Conservation (phyloP, 305 asterid genomes). For the Andrographis paniculata region DNA sequence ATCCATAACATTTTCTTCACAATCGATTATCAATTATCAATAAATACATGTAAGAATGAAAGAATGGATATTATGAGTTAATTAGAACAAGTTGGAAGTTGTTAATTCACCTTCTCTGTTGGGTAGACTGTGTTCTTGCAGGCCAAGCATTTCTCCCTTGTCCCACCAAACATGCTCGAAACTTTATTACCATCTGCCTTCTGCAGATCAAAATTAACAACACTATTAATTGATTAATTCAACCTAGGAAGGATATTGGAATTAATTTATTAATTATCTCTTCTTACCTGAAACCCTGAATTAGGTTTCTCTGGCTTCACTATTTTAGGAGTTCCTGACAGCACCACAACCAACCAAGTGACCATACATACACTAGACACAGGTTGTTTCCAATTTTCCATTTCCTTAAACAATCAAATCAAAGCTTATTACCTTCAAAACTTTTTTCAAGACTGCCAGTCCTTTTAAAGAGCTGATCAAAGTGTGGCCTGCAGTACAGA, state of each 20-base stretch:
- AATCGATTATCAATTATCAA: too few relatives aligned
- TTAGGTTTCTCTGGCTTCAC: constrained; percentile 79
- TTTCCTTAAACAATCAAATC: not conserved
- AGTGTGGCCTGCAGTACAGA: constrained; percentile 98
- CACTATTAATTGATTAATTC: too few relatives aligned
- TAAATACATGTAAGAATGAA: too few relatives aligned
- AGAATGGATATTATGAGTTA: too few relatives aligned
- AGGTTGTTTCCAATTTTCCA: too few relatives aligned
- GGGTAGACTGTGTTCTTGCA: constrained; percentile 88
- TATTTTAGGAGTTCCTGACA: constrained; percentile 81
- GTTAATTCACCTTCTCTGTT: constrained; percentile 88
- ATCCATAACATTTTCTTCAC: not conserved
- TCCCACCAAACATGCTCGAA: constrained; percentile 84
- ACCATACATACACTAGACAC: not conserved
- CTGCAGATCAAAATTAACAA: constrained; percentile 28
- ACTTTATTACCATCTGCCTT: constrained; percentile 70
- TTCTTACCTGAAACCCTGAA: constrained; percentile 51
- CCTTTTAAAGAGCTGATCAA: constrained; percentile 95
- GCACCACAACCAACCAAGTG: constrained; percentile 7
- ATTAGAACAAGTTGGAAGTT: too few relatives aligned
- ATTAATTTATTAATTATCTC: not conserved
- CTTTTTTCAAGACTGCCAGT: constrained; percentile 97
- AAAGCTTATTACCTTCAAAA: constrained; percentile 80
- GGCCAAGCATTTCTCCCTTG: constrained; percentile 85
- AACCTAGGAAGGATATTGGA: too few relatives aligned